phyloP scores from a whole-genome alignment of 139 green algal species.

The Coccomyxa sp. region DNA sequence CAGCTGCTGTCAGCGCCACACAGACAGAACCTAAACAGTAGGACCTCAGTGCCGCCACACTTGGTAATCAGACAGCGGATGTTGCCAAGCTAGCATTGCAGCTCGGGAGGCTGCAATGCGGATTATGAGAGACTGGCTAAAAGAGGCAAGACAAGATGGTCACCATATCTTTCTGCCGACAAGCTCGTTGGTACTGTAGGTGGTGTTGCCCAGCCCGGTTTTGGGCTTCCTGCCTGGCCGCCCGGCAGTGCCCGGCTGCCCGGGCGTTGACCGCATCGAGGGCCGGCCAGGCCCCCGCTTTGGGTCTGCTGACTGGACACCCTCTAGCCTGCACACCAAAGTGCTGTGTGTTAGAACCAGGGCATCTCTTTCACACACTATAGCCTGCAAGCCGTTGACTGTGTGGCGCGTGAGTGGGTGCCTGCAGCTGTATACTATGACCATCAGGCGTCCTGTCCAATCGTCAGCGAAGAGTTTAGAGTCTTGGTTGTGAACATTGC shows the following conservation, averaged over 20 bases:
- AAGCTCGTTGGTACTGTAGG: slow-evolving; percentile 8
- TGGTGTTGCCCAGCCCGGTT: neutral
- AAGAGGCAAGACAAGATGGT: neutral
- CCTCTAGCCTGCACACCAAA: neutral
- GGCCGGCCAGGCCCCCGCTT: neutral
- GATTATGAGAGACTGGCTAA: neutral
- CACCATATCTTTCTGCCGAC: slow-evolving; percentile 11
- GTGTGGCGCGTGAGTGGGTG: neutral
- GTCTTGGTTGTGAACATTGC: neutral
- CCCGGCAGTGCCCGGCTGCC: neutral
- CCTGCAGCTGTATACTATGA: neutral
- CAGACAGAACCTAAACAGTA: neutral
- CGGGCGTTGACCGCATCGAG: neutral
- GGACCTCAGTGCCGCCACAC: neutral
- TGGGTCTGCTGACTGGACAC: neutral
- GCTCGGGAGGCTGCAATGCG: neutral
- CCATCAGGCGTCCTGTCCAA: neutral
- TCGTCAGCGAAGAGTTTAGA: neutral
- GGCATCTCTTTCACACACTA: no score
- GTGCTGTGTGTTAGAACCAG: neutral
- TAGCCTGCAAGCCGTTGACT: no score
- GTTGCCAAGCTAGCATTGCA: neutral
- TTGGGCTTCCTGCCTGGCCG: neutral
- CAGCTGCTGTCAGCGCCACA: neutral
- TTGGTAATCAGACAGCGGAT: neutral